Evolutionary conservation across 805 yeast species (phyloP).

Genomic region (Candida tibetensis): DNA sequence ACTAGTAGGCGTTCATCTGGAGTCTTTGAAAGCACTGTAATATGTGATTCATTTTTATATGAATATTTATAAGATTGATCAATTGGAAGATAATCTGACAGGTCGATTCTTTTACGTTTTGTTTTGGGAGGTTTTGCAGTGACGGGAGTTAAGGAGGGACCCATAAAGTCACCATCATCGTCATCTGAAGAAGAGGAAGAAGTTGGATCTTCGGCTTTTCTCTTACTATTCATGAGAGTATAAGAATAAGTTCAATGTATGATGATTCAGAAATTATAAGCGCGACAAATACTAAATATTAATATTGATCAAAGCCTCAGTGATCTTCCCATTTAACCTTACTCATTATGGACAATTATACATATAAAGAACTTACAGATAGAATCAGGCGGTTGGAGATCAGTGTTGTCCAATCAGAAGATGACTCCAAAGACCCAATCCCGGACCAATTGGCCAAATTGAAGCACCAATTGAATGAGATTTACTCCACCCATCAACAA

Average conservation of each 20-base stretch:
- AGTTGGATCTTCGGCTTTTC: too few relatives aligned
- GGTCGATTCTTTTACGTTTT: not conserved
- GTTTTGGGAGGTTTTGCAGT: not conserved
- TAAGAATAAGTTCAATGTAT: too few relatives aligned
- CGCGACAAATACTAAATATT: too few relatives aligned
- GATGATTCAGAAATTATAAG: too few relatives aligned
- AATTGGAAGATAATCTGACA: not conserved
- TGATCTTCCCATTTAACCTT: too few relatives aligned
- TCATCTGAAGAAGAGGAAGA: not conserved
- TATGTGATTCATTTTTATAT: slow-evolving; percentile 12
- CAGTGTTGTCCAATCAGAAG: not conserved
- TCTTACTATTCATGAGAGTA: too few relatives aligned
- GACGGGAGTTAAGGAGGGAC: slow-evolving; percentile 6
- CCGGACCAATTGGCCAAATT: slow-evolving; percentile 15
- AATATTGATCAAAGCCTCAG: too few relatives aligned
- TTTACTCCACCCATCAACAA: slow-evolving; percentile 19
- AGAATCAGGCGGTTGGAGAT: slow-evolving; percentile 10
- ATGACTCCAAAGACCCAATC: slow-evolving; percentile 10
- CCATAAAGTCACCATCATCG: slow-evolving; percentile 10
- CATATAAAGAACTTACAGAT: slow-evolving; percentile 8
- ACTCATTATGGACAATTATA: not conserved
- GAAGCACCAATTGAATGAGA: slow-evolving; percentile 9
- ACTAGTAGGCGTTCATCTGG: slow-evolving; percentile 13
- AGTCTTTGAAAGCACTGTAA: slow-evolving; percentile 12
- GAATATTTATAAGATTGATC: slow-evolving; percentile 7